Evolutionary conservation across 2,329 filamentous ascomycete genomes (phyloP).

Genomic region (Fusarium brevicatenulatum): DNA sequence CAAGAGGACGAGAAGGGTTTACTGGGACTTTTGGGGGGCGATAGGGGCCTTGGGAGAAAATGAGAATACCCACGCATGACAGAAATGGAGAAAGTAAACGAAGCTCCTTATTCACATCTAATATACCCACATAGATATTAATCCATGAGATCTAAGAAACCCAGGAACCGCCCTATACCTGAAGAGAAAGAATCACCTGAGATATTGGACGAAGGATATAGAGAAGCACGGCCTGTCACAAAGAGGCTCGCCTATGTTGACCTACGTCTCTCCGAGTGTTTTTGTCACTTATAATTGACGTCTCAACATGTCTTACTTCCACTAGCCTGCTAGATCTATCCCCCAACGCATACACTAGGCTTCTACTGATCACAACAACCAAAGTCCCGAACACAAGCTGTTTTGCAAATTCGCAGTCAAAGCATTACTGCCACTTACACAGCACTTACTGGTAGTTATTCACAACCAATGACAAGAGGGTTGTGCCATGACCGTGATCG

Average conservation of each 20-base stretch:
- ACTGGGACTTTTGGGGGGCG: neutral
- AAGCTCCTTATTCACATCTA: neutral
- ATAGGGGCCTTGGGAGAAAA: neutral
- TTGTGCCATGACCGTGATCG: neutral
- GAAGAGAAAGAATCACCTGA: neutral
- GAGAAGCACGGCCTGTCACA: too few relatives aligned
- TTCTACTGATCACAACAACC: neutral
- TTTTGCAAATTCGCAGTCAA: neutral
- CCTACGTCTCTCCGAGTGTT: neutral
- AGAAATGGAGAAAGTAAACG: neutral
- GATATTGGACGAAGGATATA: neutral
- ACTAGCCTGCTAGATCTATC: neutral
- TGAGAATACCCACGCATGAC: neutral
- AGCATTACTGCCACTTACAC: neutral
- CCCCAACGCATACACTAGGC: neutral
- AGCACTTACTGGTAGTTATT: neutral
- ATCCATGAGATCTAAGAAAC: neutral
- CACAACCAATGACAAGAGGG: constrained; percentile 6
- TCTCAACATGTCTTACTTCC: neutral
- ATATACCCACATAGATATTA: neutral
- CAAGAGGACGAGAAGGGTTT: neutral
- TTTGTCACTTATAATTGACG: neutral
- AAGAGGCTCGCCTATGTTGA: neutral
- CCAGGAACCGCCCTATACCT: neutral
- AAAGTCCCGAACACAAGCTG: neutral